Evolutionary conservation across 768 basidiomycete species (phyloP).

Genomic region (Termitomyces sp.): DNA sequence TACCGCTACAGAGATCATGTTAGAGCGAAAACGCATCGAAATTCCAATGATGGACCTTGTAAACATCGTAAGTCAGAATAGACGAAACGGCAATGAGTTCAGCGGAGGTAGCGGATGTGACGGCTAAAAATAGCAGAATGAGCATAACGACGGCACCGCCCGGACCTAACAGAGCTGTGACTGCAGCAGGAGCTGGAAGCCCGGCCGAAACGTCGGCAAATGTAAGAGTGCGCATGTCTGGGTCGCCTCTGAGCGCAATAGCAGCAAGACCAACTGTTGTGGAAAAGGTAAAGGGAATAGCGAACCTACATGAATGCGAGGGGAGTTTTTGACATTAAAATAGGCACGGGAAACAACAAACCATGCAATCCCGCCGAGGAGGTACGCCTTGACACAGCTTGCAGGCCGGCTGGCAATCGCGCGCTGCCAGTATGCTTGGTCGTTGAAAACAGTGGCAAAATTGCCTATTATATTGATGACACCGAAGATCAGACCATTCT

Average conservation of each 20-base stretch:
- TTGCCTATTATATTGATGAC: slow-evolving; percentile 88
- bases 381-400: slow-evolving; percentile 86
- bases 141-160: slow-evolving; percentile 76
- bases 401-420: slow-evolving; percentile 85
- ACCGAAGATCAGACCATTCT: slow-evolving; percentile 75
- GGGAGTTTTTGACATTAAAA: not conserved
- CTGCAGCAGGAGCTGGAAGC: slow-evolving; percentile 79
- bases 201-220: slow-evolving; percentile 80
- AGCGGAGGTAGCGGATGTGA: slow-evolving; percentile 80
- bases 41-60: slow-evolving; percentile 45
- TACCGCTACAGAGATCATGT: slow-evolving; percentile 42
- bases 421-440: slow-evolving; percentile 87
- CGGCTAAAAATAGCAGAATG: slow-evolving; percentile 80
- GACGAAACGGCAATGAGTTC: slow-evolving; percentile 90
- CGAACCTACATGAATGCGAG: slow-evolving; percentile 44
- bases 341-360: not conserved
- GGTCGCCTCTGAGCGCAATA: slow-evolving; percentile 64
- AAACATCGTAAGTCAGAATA: slow-evolving; percentile 80
- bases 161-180: slow-evolving; percentile 75
- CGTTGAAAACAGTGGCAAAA: slow-evolving; percentile 54
- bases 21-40: not conserved
- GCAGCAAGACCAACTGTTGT: slow-evolving; percentile 86
- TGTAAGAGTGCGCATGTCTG: slow-evolving; percentile 43
- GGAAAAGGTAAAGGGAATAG: slow-evolving; percentile 82
- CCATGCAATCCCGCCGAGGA: slow-evolving; percentile 80